phyloP scores from a whole-genome alignment of 2,329 filamentous ascomycete species.

The Colletotrichum paranaense region DNA sequence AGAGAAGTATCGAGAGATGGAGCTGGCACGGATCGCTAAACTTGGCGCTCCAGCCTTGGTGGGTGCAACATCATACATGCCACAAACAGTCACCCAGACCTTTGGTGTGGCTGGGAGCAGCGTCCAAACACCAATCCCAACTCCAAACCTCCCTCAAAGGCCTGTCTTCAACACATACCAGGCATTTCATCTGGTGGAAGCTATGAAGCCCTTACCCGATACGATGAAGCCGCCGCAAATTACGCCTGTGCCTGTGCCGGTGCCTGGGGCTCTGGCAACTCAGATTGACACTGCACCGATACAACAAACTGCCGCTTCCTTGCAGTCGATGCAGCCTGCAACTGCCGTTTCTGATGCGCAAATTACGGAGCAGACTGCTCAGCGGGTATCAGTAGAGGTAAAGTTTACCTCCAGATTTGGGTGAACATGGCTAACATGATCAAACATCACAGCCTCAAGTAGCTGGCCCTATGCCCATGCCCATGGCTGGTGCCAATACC shows the following conservation, averaged over 20 bases:
- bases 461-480: conserved; percentile 40
- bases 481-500: conserved; percentile 50
- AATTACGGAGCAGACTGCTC: neutral
- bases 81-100: neutral
- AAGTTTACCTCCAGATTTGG: neutral
- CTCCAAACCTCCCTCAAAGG: neutral
- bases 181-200: neutral
- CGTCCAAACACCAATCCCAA: neutral
- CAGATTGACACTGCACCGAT: neutral
- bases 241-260: neutral
- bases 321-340: neutral
- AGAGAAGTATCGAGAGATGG: conserved; percentile 42
- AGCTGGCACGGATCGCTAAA: conserved; percentile 25
- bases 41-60: neutral
- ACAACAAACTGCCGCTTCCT: neutral
- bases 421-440: neutral
- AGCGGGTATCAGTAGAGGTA: conserved; percentile 8
- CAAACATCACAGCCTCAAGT: neutral
- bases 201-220: no score
- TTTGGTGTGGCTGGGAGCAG: neutral
- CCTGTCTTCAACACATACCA: neutral
- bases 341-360: neutral
- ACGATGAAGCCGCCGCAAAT: neutral
- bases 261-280: neutral
- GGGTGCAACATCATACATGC: neutral